Evolutionary conservation across 768 basidiomycete species (phyloP), one percentile per base, ranked within the genome.

Genomic region (Suillus discolor): DNA sequence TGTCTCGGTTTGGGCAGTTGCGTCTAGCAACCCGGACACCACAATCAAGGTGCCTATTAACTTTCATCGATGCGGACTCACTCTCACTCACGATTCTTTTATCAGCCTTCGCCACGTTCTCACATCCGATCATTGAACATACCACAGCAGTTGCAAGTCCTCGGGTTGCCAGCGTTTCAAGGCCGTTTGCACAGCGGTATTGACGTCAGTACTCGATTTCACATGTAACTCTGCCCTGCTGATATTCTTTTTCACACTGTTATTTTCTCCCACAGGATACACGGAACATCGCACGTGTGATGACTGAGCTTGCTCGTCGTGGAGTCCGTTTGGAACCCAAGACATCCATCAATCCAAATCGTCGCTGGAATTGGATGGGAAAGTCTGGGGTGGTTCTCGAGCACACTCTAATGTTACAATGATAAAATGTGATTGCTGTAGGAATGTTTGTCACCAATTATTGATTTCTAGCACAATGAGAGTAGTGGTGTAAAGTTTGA

Each of bases 101-200:
- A 16, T 20, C 63, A 78, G 77, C 66, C 67, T 23, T 42, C 65
- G 38, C 61, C 65, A 34, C 57, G 55, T 57, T 62, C 62, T 65
- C 68, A 71, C 62, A 57, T 73, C 73, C 66, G 69, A 39, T 76
- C 79, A 39, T 77, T 93, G 64, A 92, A 91, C 67, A 89, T 97
- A 63, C 75, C 87, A 44, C 84, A 84, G n/a, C 93, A 96, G 75
- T 81, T 97, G 57, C 82, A 83, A 42, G 82, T 83, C n/a, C 86
- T 98, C 51, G 85, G 83, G 12, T 79, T 98, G 55, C 82, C 85
- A 6, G 81, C 84, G 8, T 99, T 99, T 73, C 80, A 90, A 75
- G 96, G 97, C 25, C 86, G 92, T 70, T 83, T 87, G 63, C 97
- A 99, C 77, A 88, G 88, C 72, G 97, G 97, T 28, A 91, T 97